Base-by-base conservation (phyloP, 2,329 filamentous ascomycete genomes). In the Gliomastix tumulicola region DNA sequence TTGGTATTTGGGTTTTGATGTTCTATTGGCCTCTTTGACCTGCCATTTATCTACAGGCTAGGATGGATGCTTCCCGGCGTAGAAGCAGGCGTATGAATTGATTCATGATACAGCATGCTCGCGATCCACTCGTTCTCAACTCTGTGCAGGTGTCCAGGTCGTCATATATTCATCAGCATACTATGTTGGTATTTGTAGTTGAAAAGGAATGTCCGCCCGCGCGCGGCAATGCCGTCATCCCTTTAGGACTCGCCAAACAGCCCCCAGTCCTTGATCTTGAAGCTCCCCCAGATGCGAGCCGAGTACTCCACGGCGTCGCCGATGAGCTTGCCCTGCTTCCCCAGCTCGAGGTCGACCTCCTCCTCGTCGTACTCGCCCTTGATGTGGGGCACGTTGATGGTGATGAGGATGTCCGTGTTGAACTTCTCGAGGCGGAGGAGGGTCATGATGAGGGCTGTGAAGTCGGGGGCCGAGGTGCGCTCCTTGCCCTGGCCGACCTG, bases 301-400 rank as follows among this genome's bases (percentile, higher is more conserved):
- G 77, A 77, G 53, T 83, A 79, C 54, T 86, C 82, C 25, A 82
- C 74, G 6, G 74, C 74, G 48, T 82, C 72, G 35, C 80, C 82
- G 49, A 86, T 80, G 44, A 85, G 62, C 57, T 77, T 71, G 5
- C 81, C 84, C 51, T 74, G 72, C 54, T 74, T 79, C 13, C 79
- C 79, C 39, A 78, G 60, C 51, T 78, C 71, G 38, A 81, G 61
- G 51, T 86, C 77, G 13, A 90, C 76, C 21, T 87, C 80, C 8
- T 82, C 80, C 57, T 80, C 76, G 49, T 80, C 69, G 54, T 88
- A 88, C 56, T 84, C 77, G 43, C 82, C 81, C 48, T 76, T 71
- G 47, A 88, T 82, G 54, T 92, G 83, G 20, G 89, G 90, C 33
- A 94, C 84, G 60, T 95, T 96, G 53, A 95, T 77, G 28, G 85